Conservation (phyloP, 108 stramenopile genomes). For the Discostella stelligeroides region DNA sequence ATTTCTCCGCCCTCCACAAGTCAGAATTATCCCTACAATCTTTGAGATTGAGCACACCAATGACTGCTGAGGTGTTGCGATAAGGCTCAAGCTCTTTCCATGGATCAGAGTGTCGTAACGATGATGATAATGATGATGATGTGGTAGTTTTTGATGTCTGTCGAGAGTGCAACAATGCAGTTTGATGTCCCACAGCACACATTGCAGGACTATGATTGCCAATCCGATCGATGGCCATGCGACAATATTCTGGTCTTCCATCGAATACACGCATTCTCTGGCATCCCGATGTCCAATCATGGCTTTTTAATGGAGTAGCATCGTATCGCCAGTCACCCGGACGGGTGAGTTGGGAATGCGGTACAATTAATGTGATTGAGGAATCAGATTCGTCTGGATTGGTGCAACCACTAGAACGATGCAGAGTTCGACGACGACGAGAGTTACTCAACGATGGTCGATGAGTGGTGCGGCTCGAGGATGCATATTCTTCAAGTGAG, state of each 20-base stretch:
- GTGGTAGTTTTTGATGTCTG: not conserved
- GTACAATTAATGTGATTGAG: slow-evolving; percentile 63
- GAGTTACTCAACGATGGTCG: too few species aligned
- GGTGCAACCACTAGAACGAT: too few species aligned
- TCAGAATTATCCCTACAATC: slow-evolving; percentile 63
- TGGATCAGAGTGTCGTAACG: too few species aligned
- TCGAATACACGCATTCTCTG: slow-evolving; percentile 69
- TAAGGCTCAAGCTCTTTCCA: slow-evolving; percentile 78
- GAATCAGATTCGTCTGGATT: slow-evolving; percentile 14
- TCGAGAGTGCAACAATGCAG: not conserved
- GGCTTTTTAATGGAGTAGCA: slow-evolving; percentile 72
- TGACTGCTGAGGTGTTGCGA: slow-evolving; percentile 71
- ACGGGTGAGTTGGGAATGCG: slow-evolving; percentile 75
- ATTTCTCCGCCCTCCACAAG: slow-evolving; percentile 65
- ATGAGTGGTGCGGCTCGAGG: slow-evolving; percentile 10
- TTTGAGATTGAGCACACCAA: slow-evolving; percentile 76
- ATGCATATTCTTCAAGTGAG: slow-evolving; percentile 34
- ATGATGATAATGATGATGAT: not conserved
- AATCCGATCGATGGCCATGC: slow-evolving; percentile 74
- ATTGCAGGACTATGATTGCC: not conserved
- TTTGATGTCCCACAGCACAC: slow-evolving; percentile 5
- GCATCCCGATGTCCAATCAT: slow-evolving; percentile 80
- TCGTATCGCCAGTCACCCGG: slow-evolving; percentile 87
- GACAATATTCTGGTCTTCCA: slow-evolving; percentile 60
- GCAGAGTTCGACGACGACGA: too few species aligned